Percentiles rank a stretch among this genome's conserved stretches.
Conservation (phyloP, 129 eudicot species). For the Saposhnikovia divaricata region DNA sequence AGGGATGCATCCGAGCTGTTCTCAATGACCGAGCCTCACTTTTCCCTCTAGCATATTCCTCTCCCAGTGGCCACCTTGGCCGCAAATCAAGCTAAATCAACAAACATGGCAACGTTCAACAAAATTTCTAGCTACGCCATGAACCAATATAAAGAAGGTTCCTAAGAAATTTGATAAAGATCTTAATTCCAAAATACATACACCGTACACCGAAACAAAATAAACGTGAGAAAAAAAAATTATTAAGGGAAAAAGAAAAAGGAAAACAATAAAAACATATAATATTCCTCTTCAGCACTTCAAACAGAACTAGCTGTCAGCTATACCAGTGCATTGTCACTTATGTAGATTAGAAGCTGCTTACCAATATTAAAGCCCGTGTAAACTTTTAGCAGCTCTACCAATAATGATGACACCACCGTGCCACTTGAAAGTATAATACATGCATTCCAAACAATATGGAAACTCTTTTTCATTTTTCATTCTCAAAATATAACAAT, state of each 20-base stretch:
- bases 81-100: conserved; percentile 68
- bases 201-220: not conserved
- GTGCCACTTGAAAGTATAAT: not conserved
- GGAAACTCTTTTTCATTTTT: not conserved
- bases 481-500: not conserved
- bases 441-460: not conserved
- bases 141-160: not conserved
- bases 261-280: not conserved
- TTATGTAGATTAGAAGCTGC: too few relatives aligned
- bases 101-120: not conserved
- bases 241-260: not conserved
- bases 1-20: conserved; percentile 83
- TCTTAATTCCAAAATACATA: not conserved
- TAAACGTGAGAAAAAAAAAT: not conserved
- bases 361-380: too few relatives aligned
- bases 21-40: conserved; percentile 79
- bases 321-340: not conserved
- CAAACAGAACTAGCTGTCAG: not conserved
- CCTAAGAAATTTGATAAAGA: not conserved
- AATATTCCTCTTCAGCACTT: not conserved
- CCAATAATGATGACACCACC: too few relatives aligned
- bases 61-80: conserved; percentile 99
- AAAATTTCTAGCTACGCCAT: not conserved
- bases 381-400: too few relatives aligned
- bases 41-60: conserved; percentile 75